These are phyloP conservation scores for Podospora australis DNA, from an alignment of 495 filamentous ascomycete species.

Conservation along the genomic window DNA sequence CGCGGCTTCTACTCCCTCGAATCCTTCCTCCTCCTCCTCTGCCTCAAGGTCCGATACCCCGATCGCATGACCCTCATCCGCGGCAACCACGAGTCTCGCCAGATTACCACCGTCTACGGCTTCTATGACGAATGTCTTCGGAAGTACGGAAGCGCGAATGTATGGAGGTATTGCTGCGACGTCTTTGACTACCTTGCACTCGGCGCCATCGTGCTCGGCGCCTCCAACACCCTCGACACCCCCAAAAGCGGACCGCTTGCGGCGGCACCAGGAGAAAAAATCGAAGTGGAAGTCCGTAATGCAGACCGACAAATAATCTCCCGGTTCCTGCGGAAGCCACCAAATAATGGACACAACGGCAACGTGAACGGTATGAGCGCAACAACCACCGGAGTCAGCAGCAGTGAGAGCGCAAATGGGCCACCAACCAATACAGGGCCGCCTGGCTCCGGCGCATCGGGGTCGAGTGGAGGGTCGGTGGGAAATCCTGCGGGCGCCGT, in stretches of 20 bases:
- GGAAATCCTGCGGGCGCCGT: conserved; percentile 72
- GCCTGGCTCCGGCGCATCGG: conserved; percentile 71
- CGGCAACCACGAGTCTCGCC: conserved; percentile 94
- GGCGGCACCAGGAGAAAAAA: conserved; percentile 54
- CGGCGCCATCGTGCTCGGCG: conserved; percentile 87
- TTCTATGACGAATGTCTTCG: conserved; percentile 98
- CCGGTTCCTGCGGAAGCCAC: conserved; percentile 52
- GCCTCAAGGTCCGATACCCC: conserved; percentile 94
- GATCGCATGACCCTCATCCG: conserved; percentile 96
- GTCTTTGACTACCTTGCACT: conserved; percentile 97
- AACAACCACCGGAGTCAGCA: conserved; percentile 6
- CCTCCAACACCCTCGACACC: conserved; percentile 60
- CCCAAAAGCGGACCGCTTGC: conserved; percentile 38
- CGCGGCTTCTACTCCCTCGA: conserved; percentile 97
- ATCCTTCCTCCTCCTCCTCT: conserved; percentile 88
- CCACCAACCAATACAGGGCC: conserved; percentile 52
- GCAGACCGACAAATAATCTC: conserved; percentile 69
- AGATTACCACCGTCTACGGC: conserved; percentile 97
- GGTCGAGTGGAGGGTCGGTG: conserved; percentile 55
- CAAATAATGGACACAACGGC: too few relatives aligned
- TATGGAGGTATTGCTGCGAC: conserved; percentile 98
- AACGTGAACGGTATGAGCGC: neutral
- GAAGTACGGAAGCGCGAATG: conserved; percentile 95
- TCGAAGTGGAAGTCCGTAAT: conserved; percentile 89
- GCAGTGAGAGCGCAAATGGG: neutral